A percentile compares a stretch with the other conserved stretches of the same genome.
Conservation (phyloP, 257 asterid genomes). For the Solanum gracilifrons region DNA sequence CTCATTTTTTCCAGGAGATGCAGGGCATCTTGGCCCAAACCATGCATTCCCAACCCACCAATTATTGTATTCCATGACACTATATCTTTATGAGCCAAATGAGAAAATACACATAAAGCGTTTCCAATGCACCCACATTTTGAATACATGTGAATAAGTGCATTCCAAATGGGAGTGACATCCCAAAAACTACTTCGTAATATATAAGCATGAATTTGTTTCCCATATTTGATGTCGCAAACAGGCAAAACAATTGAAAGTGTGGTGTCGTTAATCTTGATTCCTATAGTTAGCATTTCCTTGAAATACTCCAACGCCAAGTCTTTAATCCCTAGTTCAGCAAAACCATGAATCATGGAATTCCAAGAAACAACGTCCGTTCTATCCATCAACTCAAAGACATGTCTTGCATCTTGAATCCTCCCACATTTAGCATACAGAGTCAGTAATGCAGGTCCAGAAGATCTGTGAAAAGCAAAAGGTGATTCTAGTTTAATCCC, state of each 20-base stretch:
- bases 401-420: constrained; percentile 10
- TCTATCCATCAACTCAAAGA: constrained; percentile 26
- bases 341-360: constrained; percentile 31
- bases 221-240: constrained; percentile 22
- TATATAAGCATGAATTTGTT: constrained; percentile 23
- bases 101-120: constrained; percentile 19
- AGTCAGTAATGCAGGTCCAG: constrained; percentile 34
- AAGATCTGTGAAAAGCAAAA: constrained; percentile 19
- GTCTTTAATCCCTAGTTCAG: constrained; percentile 12
- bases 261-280: constrained; percentile 20
- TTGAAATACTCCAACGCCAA: constrained; percentile 14
- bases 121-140: constrained; percentile 18
- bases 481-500: constrained; percentile 14
- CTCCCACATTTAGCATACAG: constrained; percentile 23
- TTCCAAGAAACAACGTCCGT: constrained; percentile 30
- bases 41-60: constrained; percentile 32
- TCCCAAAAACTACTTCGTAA: background rate
- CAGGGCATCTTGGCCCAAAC: constrained; percentile 25
- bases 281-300: constrained; percentile 16
- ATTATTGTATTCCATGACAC: constrained; percentile 43
- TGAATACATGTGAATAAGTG: constrained; percentile 35
- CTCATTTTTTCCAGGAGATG: constrained; percentile 19
- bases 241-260: constrained; percentile 20
- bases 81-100: constrained; percentile 16
- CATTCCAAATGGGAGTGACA: constrained; percentile 16